Percentiles rank a stretch among this genome's conserved stretches.
Evolutionary conservation across 768 basidiomycete genomes (phyloP).

Genomic region (Sporobolomyces phaffii): DNA sequence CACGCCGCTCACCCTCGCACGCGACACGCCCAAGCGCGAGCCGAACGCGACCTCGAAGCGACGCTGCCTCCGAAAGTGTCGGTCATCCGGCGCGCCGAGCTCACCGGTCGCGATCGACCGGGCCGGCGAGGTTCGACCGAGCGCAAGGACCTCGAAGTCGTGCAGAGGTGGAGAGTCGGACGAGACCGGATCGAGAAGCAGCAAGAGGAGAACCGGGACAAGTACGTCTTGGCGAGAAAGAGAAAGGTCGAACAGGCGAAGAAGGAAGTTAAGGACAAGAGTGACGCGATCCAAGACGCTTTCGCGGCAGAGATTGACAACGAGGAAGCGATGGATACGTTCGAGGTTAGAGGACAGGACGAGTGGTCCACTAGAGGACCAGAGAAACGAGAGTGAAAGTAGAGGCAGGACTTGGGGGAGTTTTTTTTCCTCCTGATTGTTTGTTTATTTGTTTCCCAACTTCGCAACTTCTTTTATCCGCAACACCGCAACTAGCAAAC

Average conservation of each 20-base stretch:
- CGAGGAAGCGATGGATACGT: slow-evolving; percentile 4
- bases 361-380: neutral
- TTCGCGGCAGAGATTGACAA: neutral
- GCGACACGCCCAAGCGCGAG: neutral
- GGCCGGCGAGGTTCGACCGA: neutral
- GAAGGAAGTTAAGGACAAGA: too few relatives aligned
- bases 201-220: slow-evolving; percentile 1
- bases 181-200: neutral
- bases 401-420: too few relatives aligned
- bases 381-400: too few relatives aligned
- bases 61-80: neutral
- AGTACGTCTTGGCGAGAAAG: neutral
- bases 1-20: neutral
- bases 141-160: slow-evolving; percentile 3
- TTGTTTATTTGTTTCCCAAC: too few relatives aligned
- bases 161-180: neutral
- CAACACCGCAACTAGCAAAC: too few relatives aligned
- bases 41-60: slow-evolving; percentile 14
- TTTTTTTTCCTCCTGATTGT: too few relatives aligned
- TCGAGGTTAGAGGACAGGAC: neutral
- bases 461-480: too few relatives aligned
- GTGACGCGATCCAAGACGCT: slow-evolving; percentile 1
- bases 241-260: neutral
- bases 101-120: neutral
- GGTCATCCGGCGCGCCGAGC: neutral